phyloP scores from a whole-genome alignment of 176 grass and related monocot species.

The Poa pratensis region DNA sequence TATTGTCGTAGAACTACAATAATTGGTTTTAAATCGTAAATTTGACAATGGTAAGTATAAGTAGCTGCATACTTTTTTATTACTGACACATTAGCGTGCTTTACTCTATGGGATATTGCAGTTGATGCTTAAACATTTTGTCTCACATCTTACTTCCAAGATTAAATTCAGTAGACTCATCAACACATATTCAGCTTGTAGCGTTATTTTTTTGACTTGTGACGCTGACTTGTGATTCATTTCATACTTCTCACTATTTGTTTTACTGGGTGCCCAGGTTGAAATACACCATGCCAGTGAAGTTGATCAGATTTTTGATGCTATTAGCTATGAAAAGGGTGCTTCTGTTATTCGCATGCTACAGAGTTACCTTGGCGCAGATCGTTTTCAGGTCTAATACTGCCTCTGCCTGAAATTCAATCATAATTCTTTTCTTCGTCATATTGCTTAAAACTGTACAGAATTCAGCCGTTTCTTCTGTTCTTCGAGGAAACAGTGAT shows the following conservation, averaged over 20 bases:
- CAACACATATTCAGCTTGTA: neutral
- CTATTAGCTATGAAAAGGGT: conserved; percentile 88
- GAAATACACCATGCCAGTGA: conserved; percentile 85
- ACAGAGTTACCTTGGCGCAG: conserved; percentile 86
- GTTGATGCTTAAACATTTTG: conserved; percentile 4
- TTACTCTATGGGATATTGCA: conserved; percentile 21
- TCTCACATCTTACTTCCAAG: conserved; percentile 27
- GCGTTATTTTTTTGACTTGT: conserved; percentile 29
- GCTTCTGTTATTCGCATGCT: conserved; percentile 87
- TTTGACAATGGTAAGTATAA: conserved; percentile 14
- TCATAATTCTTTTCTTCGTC: conserved; percentile 15
- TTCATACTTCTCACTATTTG: conserved; percentile 14
- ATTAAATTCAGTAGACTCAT: neutral
- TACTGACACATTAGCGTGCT: neutral
- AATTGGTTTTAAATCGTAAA: conserved; percentile 9
- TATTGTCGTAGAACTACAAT: neutral
- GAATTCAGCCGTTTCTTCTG: conserved; percentile 18
- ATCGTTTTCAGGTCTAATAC: conserved; percentile 76
- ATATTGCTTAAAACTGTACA: conserved; percentile 7
- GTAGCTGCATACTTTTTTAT: neutral
- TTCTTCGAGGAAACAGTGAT: conserved; percentile 27
- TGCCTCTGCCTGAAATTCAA: conserved; percentile 19
- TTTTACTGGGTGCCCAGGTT: conserved; percentile 55
- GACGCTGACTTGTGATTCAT: conserved; percentile 19
- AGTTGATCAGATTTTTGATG: conserved; percentile 85